Evolutionary conservation across 306 rosid species (phyloP).

Genomic region (Vigna mungo): DNA sequence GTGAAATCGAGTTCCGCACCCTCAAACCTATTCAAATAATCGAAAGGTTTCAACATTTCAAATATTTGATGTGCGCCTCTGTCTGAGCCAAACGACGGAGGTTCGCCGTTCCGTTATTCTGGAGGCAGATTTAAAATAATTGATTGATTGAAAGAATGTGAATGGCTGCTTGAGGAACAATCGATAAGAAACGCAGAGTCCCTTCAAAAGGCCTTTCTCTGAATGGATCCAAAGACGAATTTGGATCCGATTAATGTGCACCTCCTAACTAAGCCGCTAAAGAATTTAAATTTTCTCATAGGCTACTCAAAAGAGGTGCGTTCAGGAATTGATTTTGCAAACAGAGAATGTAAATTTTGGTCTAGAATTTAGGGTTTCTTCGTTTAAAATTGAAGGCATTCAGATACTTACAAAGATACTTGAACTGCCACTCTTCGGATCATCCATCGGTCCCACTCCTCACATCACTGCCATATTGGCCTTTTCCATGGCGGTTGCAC

Average conservation of each 20-base stretch:
- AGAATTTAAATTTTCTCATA: slow-evolving; percentile 22
- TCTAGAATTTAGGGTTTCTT: too few relatives aligned
- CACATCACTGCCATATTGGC: too few relatives aligned
- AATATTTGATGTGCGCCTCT: slow-evolving; percentile 39
- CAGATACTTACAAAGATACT: too few relatives aligned
- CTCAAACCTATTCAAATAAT: slow-evolving; percentile 22
- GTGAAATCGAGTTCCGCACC: background rate
- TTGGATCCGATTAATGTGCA: slow-evolving; percentile 27
- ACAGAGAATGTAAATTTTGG: too few relatives aligned
- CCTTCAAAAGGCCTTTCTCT: slow-evolving; percentile 41
- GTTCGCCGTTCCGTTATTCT: slow-evolving; percentile 28
- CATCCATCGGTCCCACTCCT: too few relatives aligned
- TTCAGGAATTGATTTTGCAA: background rate
- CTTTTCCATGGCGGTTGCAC: too few relatives aligned
- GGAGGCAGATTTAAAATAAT: slow-evolving; percentile 27
- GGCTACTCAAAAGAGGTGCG: slow-evolving; percentile 42
- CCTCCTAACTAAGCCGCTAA: slow-evolving; percentile 44
- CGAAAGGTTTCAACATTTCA: too few relatives aligned
- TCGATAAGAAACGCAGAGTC: background rate
- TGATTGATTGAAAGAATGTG: slow-evolving; percentile 1
- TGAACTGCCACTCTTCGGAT: too few relatives aligned
- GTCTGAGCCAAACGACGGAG: slow-evolving; percentile 41
- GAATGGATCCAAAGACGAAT: background rate
- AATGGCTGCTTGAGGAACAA: slow-evolving; percentile 43
- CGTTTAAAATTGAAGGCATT: too few relatives aligned